A percentile compares a stretch with the other conserved stretches of the same genome.
Conservation (phyloP, 805 yeast species). For the Lipomyces starkeyi region DNA sequence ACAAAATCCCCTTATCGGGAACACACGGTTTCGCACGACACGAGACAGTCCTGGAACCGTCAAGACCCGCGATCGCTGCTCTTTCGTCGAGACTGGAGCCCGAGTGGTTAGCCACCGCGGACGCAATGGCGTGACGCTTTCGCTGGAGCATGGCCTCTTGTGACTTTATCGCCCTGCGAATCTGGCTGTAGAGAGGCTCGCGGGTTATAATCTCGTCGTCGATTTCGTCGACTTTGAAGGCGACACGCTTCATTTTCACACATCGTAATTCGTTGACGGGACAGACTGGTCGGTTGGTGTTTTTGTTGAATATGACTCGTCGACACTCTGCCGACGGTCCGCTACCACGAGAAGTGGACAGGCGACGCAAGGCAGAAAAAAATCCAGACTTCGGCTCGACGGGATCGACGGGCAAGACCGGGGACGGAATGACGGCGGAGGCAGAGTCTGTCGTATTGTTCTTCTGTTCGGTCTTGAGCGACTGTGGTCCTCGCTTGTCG, state of each 20-base stretch:
- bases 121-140: background rate
- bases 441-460: background rate
- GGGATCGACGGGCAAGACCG: constrained; percentile 8
- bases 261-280: constrained; percentile 29
- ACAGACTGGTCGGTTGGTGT: constrained; percentile 24
- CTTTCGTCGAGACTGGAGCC: constrained; percentile 5
- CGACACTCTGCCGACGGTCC: constrained; percentile 12
- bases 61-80: constrained; percentile 13
- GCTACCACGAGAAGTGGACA: constrained; percentile 21
- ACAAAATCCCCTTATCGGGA: background rate
- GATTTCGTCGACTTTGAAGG: constrained; percentile 35
- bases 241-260: constrained; percentile 29
- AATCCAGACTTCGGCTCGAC: constrained; percentile 7
- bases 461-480: no score
- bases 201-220: constrained; percentile 32
- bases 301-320: constrained; percentile 34
- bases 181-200: constrained; percentile 34
- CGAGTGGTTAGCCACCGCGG: constrained; percentile 10
- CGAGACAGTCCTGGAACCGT: background rate
- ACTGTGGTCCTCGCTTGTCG: background rate
- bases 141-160: constrained; percentile 18
- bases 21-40: background rate
- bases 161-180: constrained; percentile 27
- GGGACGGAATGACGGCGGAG: background rate
- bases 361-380: constrained; percentile 22